Base-by-base conservation (phyloP, 495 filamentous ascomycete genomes). In the Filosporella fistucella region DNA sequence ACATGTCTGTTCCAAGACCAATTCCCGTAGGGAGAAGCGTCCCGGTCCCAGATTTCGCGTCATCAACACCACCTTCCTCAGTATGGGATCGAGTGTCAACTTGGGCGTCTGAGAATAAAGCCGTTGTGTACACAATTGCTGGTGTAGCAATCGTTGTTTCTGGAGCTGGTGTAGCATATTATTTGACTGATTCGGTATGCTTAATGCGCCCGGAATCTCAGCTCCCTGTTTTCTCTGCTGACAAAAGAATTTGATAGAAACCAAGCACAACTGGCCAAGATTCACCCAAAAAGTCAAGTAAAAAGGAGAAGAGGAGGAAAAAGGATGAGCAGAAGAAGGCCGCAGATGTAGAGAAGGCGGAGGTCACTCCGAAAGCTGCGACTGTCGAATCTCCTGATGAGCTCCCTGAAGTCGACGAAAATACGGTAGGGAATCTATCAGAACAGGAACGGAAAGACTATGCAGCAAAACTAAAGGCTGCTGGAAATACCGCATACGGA, bases 71-170 rank as follows among this genome's bases (percentile, higher is more conserved):
- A 44, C 62, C 76, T 41, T 76, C 85, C 50, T 89, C 90, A 17
- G 62, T 94, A 43, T 95, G 89, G 89, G 84, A 91, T 66, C 82
- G 90, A 49, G 68, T 96, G 60, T 86, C 89, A 53, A 86, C 78
- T 66, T 98, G 91, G 89, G 88, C 85, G 20, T 89, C 91, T 0
- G 93, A 97, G 59, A 85, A 98, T 64, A 98, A 96, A 70, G 86
- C 85, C 32, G 73, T 91, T 37, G 93, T 96, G 30, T 98, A 96
- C 67, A 95, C 94, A 52, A 86, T 96, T 68, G 89, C 89, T 47
- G 93, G 91, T 64, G 85, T 95, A 22, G 89, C 90, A 35, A 81
- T 97, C 24, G 88, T 96, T 22, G 87, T 91, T 47, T 91, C 86
- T 22, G 82, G 84, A 51, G 94, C 89, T 21, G 93, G 91, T 56